These are phyloP conservation scores for Ophiostoma australiae DNA, from an alignment of 2,329 filamentous ascomycete genomes.

Conservation along the genomic window DNA sequence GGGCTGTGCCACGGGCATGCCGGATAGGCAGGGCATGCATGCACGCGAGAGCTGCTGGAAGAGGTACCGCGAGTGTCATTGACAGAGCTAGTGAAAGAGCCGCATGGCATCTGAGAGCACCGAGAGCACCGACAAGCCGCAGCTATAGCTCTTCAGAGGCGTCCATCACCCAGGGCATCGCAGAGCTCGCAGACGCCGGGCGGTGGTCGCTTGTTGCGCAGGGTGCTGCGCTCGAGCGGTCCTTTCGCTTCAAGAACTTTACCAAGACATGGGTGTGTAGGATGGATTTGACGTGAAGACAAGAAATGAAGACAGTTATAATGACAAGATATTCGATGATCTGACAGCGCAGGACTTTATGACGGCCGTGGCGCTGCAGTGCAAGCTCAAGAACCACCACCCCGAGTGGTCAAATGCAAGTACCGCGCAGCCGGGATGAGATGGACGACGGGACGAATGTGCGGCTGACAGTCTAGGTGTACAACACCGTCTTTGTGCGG, in stretches of 20 bases:
- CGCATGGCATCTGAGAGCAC: neutral
- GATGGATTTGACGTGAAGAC: no score
- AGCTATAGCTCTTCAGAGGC: neutral
- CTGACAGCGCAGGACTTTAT: conserved; percentile 58
- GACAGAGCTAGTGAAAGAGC: neutral
- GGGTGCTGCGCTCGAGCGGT: conserved; percentile 54
- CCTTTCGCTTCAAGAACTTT: conserved; percentile 61
- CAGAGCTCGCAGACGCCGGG: neutral
- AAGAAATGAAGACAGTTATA: no score
- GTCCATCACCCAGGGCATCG: neutral
- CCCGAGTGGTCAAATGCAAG: conserved; percentile 65
- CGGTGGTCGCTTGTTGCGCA: conserved; percentile 47
- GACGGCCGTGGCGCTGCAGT: conserved; percentile 64
- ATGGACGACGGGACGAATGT: neutral
- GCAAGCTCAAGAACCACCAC: conserved; percentile 64
- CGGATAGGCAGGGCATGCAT: neutral
- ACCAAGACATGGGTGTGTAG: conserved; percentile 58
- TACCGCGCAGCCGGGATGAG: neutral
- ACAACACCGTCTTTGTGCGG: conserved; percentile 64
- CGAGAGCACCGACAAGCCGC: neutral
- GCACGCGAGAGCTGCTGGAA: neutral
- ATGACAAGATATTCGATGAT: neutral
- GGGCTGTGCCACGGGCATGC: neutral
- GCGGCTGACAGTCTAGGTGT: conserved; percentile 41
- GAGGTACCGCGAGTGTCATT: neutral